Percentiles rank a stretch among this genome's conserved stretches.
Evolutionary conservation across 1,284 basidiomycete genomes (phyloP).

Genomic region (Ustilago nuda): DNA sequence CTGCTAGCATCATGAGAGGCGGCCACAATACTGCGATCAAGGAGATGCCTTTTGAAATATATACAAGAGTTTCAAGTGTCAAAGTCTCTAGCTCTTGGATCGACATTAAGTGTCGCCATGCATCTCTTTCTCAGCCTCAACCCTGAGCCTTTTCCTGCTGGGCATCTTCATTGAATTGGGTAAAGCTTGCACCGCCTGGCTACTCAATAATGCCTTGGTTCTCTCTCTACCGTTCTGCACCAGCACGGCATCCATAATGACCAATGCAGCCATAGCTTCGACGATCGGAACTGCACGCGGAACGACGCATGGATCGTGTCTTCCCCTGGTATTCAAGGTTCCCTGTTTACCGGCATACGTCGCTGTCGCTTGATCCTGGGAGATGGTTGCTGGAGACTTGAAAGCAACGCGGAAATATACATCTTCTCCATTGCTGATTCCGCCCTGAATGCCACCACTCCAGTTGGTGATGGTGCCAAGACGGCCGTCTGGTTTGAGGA

Average conservation of each 20-base stretch:
- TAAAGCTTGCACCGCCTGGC: constrained; percentile 44
- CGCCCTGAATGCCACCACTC: constrained; percentile 97
- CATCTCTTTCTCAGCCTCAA: not conserved
- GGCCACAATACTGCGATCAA: no score
- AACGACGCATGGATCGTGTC: constrained; percentile 98
- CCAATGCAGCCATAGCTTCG: constrained; percentile 95
- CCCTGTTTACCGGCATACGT: constrained; percentile 92
- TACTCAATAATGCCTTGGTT: constrained; percentile 40
- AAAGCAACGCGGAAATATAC: constrained; percentile 98
- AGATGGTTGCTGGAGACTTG: constrained; percentile 98
- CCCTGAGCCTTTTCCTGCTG: constrained; percentile 27
- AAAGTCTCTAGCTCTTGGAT: not conserved
- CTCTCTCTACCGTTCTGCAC: constrained; percentile 57
- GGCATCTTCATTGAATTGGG: constrained; percentile 64
- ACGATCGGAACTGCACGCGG: constrained; percentile 96
- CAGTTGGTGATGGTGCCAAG: constrained; percentile 92
- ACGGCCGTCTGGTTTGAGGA: constrained; percentile 76
- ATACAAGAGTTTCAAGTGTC: no score
- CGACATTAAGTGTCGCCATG: not conserved
- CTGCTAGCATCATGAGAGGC: no score
- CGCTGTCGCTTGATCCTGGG: constrained; percentile 88
- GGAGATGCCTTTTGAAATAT: no score
- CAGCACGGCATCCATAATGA: constrained; percentile 81
- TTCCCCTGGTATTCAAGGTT: constrained; percentile 86
- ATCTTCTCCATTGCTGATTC: constrained; percentile 96